Evolutionary conservation across 106 monocot genomes (phyloP).

Genomic region (Apostasia shenzhenica): DNA sequence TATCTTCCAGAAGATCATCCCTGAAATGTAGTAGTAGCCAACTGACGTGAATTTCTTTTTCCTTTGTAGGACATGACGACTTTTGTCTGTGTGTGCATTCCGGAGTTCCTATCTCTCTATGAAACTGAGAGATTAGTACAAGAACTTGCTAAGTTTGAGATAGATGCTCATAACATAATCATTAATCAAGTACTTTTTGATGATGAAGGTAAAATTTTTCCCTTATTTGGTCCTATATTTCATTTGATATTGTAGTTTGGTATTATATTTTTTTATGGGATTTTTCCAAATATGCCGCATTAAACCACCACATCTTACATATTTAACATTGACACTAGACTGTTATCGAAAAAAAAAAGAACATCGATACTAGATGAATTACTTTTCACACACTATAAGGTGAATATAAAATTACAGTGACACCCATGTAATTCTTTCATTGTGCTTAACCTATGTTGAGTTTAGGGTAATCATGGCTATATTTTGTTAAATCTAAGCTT

Average conservation of each 20-base stretch:
- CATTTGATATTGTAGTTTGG: not conserved
- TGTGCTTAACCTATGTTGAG: too few species aligned
- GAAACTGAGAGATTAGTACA: slow-evolving; percentile 64
- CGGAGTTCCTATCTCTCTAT: slow-evolving; percentile 67
- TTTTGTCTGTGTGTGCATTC: slow-evolving; percentile 63
- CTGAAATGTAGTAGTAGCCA: not conserved
- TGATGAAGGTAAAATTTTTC: slow-evolving; percentile 43
- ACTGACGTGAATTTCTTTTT: not conserved
- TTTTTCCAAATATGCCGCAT: too few species aligned
- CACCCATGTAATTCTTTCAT: too few species aligned
- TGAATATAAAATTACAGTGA: too few species aligned
- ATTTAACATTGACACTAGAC: too few species aligned
- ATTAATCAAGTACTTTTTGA: slow-evolving; percentile 67
- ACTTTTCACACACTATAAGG: too few species aligned
- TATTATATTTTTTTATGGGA: not conserved
- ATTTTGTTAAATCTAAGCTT: too few species aligned
- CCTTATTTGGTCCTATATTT: not conserved
- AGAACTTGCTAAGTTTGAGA: slow-evolving; percentile 65
- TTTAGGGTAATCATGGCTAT: too few species aligned
- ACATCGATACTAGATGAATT: too few species aligned
- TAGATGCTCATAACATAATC: slow-evolving; percentile 64
- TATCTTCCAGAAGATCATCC: too few species aligned
- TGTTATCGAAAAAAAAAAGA: too few species aligned
- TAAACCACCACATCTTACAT: too few species aligned
- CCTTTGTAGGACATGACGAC: slow-evolving; percentile 47